Evolutionary conservation across 2,329 filamentous ascomycete genomes (phyloP).

Genomic region (Colletotrichum nymphaeae): DNA sequence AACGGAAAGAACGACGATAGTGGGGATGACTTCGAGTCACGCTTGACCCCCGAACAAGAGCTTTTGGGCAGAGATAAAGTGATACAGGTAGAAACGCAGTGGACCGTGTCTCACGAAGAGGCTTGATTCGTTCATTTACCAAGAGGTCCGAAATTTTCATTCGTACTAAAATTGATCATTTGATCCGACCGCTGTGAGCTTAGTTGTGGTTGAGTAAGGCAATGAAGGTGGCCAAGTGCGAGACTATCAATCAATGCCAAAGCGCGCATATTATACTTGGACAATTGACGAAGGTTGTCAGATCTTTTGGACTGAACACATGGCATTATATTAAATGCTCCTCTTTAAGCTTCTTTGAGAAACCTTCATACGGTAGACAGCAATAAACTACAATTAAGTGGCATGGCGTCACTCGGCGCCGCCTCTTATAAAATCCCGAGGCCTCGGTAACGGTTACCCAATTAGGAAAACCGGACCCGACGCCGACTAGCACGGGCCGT

Average conservation of each 20-base stretch:
- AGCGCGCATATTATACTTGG: neutral
- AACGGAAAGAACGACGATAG: neutral
- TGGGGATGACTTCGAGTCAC: neutral
- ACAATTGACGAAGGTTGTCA: neutral
- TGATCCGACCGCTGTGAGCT: no score
- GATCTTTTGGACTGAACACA: neutral
- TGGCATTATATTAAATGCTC: neutral
- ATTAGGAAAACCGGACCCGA: conserved; percentile 20
- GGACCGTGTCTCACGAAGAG: neutral
- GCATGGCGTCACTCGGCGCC: neutral
- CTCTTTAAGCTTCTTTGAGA: neutral
- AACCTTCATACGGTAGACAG: neutral
- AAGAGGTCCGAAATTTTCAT: neutral
- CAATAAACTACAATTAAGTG: no score
- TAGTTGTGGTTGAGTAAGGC: no score
- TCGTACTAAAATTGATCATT: neutral
- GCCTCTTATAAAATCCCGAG: neutral
- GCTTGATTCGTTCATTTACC: neutral
- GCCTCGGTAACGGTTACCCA: conserved; percentile 5
- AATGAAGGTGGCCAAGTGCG: no score
- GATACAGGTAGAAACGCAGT: neutral
- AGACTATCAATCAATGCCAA: no score
- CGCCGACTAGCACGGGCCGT: neutral
- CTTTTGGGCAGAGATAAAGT: neutral
- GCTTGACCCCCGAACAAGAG: neutral